Base-by-base conservation (phyloP, 2,329 filamentous ascomycete genomes). In the Tolypocladium cylindrosporum region DNA sequence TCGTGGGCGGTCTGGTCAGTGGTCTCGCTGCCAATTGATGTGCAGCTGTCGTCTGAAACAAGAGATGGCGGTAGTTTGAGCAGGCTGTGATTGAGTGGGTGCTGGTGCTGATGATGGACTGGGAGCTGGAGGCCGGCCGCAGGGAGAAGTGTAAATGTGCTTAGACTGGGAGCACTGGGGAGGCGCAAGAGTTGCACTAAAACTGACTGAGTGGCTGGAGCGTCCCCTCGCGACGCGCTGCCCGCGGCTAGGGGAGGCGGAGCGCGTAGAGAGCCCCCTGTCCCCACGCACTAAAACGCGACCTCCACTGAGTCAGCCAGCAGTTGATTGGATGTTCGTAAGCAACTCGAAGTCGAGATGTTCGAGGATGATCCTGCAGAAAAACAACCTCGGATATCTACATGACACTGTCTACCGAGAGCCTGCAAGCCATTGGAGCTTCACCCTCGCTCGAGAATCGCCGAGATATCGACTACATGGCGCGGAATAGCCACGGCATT, bases 1-100 rank as follows among this genome's bases (percentile, higher is more conserved):
- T 68, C 80, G 83, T 84, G 61, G 16, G 34, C 34, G 24, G 27
- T 10, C n/a, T 10, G 45, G 7, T 6, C 10, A 31, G 13, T 36
- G 48, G 19, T n/a, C 9, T 34, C 9, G 48, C 2, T 8, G 48
- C 19, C 48, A 51, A 51, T 51, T 36, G 48, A 36, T 10, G 16
- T 3, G 31, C 13, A n/a, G 16, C 14, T 3, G 2, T 19, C 1
- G 3, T 2, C 16, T 8, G 2, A 3, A n/a, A 36, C 2, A 1
- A 21, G 31, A 10, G 19, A 34, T 19, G 48, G 4, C 4, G 16
- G n/a, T 10, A 14, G 11, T 24, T 19, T 13, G 11, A 34, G 24
- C 24, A 11, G 27, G 45, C 8, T 2, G 9, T 7, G n/a, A 7
- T 7, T n/a, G 19, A 8, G 27, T 14, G 2, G 14, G 8, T 31